Evolutionary conservation across 768 basidiomycete genomes (phyloP), one percentile per base, ranked within the genome.

Genomic region (Favolaschia claudopus): DNA sequence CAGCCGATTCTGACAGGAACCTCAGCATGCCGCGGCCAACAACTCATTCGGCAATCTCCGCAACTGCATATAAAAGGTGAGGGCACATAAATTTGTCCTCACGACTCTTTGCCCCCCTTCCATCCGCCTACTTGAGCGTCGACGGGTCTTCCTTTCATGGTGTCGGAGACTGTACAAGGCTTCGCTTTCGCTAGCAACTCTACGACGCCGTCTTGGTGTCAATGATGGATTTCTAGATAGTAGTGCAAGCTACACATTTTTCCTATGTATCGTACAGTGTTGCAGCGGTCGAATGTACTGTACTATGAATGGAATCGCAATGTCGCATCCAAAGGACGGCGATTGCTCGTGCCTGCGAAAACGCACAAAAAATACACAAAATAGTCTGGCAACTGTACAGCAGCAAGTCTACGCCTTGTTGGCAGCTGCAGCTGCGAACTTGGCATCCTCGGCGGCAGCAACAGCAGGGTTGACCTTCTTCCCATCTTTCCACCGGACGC

Each of bases 391-490:
- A n/a, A n/a, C n/a, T n/a, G n/a, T n/a, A n/a, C n/a, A n/a, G n/a
- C n/a, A n/a, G 54, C 58, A 42, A 49, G 58, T 58, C 74, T 81
- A 87, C 70, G 85, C 82, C 69, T 87, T 87, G 65, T 71, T 74
- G 36, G 79, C 80, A 46, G 77, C 78, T 17, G 74, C 77, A 40
- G 73, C 80, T 17, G 78, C 80, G 44, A 84, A 88, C 76, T 92
- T 92, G 28, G 90, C 91, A 51, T 91, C 94, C 79, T 94, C 91
- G 22, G 95, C 95, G 60, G 95, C 95, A 42, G 88, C 91, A 32
- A 97, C 95, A 52, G 95, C 95, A 40, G 94, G 92, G 82, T 96
- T 96, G 76, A 96, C 89, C 84, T 95, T 93, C 86, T 97, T 93
- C 60, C 89, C 90, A 73, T 93, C 92, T 79, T 95, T 95, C 94